A percentile compares a stretch with the other conserved stretches of the same genome.
Conservation (phyloP, 2,329 filamentous ascomycete species). For the Ambrosiella xylebori region DNA sequence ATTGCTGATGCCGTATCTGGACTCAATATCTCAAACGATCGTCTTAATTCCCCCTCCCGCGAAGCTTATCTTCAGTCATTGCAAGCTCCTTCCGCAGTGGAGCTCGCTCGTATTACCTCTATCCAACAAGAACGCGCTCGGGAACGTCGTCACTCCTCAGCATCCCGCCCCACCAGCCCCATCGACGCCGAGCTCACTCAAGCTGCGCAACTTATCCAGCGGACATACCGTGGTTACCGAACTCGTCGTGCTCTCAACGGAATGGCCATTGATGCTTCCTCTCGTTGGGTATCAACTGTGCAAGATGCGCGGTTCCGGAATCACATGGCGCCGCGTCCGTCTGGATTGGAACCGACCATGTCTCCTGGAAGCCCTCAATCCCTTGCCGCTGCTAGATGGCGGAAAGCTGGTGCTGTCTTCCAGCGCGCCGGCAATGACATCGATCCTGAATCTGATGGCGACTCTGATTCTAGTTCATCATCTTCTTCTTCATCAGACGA, state of each 20-base stretch:
- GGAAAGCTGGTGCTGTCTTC: constrained; percentile 52
- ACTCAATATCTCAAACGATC: neutral
- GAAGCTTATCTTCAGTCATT: constrained; percentile 35
- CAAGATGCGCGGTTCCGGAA: constrained; percentile 39
- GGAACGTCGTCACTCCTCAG: constrained; percentile 18
- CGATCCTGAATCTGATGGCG: constrained; percentile 26
- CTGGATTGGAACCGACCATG: constrained; percentile 10
- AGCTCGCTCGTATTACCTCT: constrained; percentile 31
- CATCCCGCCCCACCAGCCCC: neutral
- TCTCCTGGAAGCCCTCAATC: constrained; percentile 13
- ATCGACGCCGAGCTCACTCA: constrained; percentile 17
- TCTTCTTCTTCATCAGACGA: constrained; percentile 17
- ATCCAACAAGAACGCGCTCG: constrained; percentile 32
- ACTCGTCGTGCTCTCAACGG: constrained; percentile 54
- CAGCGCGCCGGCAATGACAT: constrained; percentile 51
- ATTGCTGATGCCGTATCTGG: constrained; percentile 1
- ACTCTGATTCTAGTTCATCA: constrained; percentile 16
- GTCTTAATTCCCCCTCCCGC: neutral
- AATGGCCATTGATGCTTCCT: constrained; percentile 48
- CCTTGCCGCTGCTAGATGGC: constrained; percentile 44
- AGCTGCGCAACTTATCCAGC: constrained; percentile 44
- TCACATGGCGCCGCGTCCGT: constrained; percentile 26
- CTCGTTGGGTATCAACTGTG: constrained; percentile 53
- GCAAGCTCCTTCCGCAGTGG: constrained; percentile 27
- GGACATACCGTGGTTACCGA: constrained; percentile 63